Base-by-base conservation (phyloP, 352 stramenopile genomes). In the Phytophthora agathidicida region DNA sequence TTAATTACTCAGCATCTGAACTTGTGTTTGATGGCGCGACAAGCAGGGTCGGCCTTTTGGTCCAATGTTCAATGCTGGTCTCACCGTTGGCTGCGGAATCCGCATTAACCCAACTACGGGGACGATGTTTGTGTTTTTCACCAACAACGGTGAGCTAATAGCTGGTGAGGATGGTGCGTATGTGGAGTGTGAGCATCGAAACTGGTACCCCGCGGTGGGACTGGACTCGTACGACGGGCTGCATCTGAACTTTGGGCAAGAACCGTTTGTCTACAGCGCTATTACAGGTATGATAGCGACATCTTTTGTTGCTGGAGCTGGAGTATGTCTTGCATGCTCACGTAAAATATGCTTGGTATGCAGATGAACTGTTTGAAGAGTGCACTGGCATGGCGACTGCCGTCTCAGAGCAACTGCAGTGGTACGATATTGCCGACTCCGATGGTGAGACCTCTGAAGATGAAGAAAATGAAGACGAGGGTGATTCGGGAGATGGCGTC, bases 221-320 rank as follows among this genome's bases (percentile, higher is more conserved):
- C 19, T 97, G n/a, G 89, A 97, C 54, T 91, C 83, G 7, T 73
- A 84, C 24, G 80, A 93, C 36, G 73, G 71, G 3, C 65, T 97
- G 17, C 83, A 92, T 22, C 68, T 95, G 26, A 97, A 97, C 63
- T 94, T 92, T 71, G 87, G 88, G 0, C 81, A 89, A 50, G 78
- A 89, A 32, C 84, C 89, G 2, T 94, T 94, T 30, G 54, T 61
- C 16, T 67, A 70, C 37, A 55, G 27, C 22, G 32, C 38, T 23
- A 55, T 73, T 20, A 42, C 53, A 62, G 65, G 65, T 73, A 59
- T 22, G 37, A 11, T 27, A 28, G 28, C 20, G 20, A 14, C 7
- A 22, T 43, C 17, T 27, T 31, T 36, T 16, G 13, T n/a, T 31
- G 17, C 14, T 9, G 35, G 28, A 7, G 8, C n/a, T 11, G 13